Percentiles rank a stretch among this genome's conserved stretches.
These are phyloP conservation scores for Xylaria sp. DNA, from an alignment of 2,329 filamentous ascomycete species.

Conservation along the genomic window DNA sequence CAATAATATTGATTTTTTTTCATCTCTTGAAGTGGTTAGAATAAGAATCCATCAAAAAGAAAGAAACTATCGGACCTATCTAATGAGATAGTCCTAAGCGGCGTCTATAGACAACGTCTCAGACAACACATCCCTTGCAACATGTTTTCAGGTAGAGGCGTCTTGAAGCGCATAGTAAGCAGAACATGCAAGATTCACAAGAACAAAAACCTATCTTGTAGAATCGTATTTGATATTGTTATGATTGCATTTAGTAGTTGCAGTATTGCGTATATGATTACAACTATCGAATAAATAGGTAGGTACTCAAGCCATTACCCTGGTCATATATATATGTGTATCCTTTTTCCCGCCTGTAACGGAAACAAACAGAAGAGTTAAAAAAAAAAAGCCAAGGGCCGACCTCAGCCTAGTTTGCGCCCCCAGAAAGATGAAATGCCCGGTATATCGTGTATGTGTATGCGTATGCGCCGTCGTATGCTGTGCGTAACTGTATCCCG, in stretches of 20 bases:
- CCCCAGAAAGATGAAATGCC: not conserved
- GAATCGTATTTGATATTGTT: not conserved
- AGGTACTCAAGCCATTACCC: not conserved
- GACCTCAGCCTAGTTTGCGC: not conserved
- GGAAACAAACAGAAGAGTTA: not conserved
- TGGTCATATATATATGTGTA: not conserved
- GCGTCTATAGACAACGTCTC: not conserved
- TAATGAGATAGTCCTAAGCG: not conserved
- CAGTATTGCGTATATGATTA: not conserved
- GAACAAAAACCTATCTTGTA: not conserved
- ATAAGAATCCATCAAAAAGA: not conserved
- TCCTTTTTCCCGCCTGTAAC: not conserved
- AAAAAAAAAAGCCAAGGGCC: not conserved
- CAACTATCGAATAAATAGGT: not conserved
- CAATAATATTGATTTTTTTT: not conserved
- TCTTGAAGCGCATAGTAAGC: too few relatives aligned
- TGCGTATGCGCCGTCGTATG: slow-evolving; percentile 18
- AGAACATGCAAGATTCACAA: not conserved
- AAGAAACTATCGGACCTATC: not conserved
- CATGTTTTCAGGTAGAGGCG: not conserved
- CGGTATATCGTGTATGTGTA: slow-evolving; percentile 8
- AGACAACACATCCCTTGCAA: not conserved
- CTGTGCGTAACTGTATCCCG: slow-evolving; percentile 2
- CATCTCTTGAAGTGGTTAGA: not conserved
- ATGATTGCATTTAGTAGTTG: not conserved